Conservation (phyloP, 2,329 filamentous ascomycete species). For the Rhynchosporium graminicola region DNA sequence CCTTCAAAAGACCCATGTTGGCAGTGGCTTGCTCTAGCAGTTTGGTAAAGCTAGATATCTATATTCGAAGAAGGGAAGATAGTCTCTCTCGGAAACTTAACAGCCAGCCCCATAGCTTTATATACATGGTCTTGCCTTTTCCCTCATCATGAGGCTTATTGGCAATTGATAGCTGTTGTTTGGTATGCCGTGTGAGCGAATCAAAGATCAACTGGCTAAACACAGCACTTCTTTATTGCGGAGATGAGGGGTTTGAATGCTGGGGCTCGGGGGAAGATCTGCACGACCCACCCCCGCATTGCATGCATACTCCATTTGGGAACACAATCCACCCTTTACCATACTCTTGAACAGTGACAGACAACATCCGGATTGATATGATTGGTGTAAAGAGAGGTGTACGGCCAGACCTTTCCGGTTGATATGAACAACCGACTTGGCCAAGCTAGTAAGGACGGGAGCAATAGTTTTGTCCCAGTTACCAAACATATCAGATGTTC, state of each 20-base stretch:
- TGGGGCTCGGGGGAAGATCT: not conserved
- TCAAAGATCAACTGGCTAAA: not conserved
- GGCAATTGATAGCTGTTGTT: not conserved
- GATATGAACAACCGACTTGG: not conserved
- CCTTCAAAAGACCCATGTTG: constrained; percentile 4
- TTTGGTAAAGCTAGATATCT: not conserved
- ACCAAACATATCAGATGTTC: not conserved
- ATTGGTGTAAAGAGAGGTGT: not conserved
- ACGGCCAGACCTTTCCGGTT: not conserved
- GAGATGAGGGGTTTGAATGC: not conserved
- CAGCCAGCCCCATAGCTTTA: not conserved
- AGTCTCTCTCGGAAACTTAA: not conserved
- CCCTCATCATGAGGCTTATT: not conserved
- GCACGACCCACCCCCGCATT: not conserved
- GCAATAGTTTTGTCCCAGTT: not conserved
- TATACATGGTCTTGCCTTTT: not conserved
- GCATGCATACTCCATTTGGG: not conserved
- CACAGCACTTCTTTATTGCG: not conserved
- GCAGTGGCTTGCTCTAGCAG: not conserved
- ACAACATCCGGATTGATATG: not conserved
- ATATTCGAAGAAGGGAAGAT: not conserved
- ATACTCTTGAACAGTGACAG: not conserved
- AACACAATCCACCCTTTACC: not conserved
- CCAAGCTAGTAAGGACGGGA: not conserved
- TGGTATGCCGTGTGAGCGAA: not conserved